Evolutionary conservation across 805 yeast genomes (phyloP), one percentile per base, ranked within the genome.

Genomic region (Candida alai): DNA sequence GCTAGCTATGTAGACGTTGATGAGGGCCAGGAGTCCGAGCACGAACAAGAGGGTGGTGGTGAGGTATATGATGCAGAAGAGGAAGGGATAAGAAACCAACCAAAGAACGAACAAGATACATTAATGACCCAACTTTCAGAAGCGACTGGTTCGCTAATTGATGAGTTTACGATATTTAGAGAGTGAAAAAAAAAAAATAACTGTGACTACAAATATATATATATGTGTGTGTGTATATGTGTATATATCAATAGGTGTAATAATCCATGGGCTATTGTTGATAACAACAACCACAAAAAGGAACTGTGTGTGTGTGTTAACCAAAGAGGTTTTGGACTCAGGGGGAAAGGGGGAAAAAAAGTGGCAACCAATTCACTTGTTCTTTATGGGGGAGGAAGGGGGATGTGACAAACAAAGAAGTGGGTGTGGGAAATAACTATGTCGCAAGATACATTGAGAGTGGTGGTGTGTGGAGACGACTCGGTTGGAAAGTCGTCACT

Each of bases 391-490:
- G n/a, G n/a, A n/a, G n/a, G n/a, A n/a, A n/a, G 28, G 4, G 7
- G 6, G 19, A 26, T 24, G n/a, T 24, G 17, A 13, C 19, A 26
- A 13, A 12, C 28, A 26, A 13, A n/a, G 11, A 4, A 13, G n/a
- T 4, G 17, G n/a, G 8, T 9, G 6, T 3, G 17, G 15, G 3
- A 24, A 6, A 4, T 8, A 16, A 18, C 32, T 27, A 42, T 42
- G 56, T 40, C 54, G n/a, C 41, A 43, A 54, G 79, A 76, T 35
- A 70, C 76, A 1, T 77, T 90, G 19, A 62, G 95, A 37, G 81
- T 93, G 1, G 95, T 87, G 1, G 80, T 93, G 0, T 88, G 97
- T 57, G 98, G 98, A 8, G 98, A 93, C 60, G 94, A 85, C 41
- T 84, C 86, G 16, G 95, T 86, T 3, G 95, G 95, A 1, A 86